Evolutionary conservation across 2,329 filamentous ascomycete genomes (phyloP).

Genomic region (Thelonectria rubi): DNA sequence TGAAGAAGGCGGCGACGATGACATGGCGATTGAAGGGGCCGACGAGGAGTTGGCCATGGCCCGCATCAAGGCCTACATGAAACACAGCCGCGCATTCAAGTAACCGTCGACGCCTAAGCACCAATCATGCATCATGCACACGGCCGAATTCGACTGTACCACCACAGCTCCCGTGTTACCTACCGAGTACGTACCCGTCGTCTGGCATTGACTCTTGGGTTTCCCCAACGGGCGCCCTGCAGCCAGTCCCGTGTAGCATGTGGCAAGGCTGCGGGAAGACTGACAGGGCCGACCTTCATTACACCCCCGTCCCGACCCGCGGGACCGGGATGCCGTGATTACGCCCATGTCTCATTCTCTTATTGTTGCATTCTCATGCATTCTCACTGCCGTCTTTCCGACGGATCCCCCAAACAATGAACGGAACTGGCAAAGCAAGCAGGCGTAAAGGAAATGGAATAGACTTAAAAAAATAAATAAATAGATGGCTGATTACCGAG

Average conservation of each 20-base stretch:
- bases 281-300: neutral
- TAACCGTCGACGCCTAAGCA: slow-evolving; percentile 28
- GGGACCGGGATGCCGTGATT: neutral
- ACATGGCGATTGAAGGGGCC: slow-evolving; percentile 49
- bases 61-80: slow-evolving; percentile 51
- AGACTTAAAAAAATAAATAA: too few species aligned
- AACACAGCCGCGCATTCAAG: slow-evolving; percentile 44
- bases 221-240: slow-evolving; percentile 14
- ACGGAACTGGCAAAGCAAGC: too few species aligned
- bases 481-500: too few species aligned
- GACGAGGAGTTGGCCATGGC: slow-evolving; percentile 52
- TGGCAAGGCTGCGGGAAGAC: slow-evolving; percentile 15
- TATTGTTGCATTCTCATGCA: neutral
- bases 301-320: slow-evolving; percentile 6
- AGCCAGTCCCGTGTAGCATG: slow-evolving; percentile 1
- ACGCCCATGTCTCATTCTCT: neutral
- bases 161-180: neutral
- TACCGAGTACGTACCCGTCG: neutral
- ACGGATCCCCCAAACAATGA: neutral
- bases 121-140: neutral
- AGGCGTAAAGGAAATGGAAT: too few species aligned
- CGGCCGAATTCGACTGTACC: slow-evolving; percentile 8
- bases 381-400: neutral
- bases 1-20: slow-evolving; percentile 50
- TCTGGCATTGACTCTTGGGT: slow-evolving; percentile 4